Base-by-base conservation (phyloP, 1,284 basidiomycete species). In the Ustilago sp. region DNA sequence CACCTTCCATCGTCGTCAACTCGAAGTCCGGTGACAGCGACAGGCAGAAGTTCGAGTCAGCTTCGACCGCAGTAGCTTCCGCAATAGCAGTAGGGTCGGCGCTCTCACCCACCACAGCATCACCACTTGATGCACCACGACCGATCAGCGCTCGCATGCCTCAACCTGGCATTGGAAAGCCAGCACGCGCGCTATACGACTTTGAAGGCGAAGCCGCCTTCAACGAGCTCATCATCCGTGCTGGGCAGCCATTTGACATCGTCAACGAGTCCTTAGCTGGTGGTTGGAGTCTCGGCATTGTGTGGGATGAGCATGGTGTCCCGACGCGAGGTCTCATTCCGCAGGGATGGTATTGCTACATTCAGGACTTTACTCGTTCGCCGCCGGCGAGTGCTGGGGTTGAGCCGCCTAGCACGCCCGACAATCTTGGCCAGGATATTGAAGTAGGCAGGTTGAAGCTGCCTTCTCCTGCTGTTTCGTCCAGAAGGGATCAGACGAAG, bases 281-380 rank as follows among this genome's bases (percentile, higher is more conserved):
- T 8, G 81, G 81, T 5, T 83, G 81, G 81, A 80, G 80, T 68
- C 63, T 83, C 1, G 81, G 73, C 9, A 28, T 79, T 12, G 69
- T 80, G 0, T 67, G 72, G 63, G 74, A 63, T 17, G 65, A 68
- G 8, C 36, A 72, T 3, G 74, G 60, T n/a, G 41, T 68, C n/a
- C 75, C 75, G 1, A 67, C 58, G 7, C 54, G 75, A 8, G 81
- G 81, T 9, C 68, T 83, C 13, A 74, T 83, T 39, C 81, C 81
- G 2, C 63, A 67, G 45, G 81, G 81, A 0, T 83, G 78, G 75
- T 83, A 82, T 47, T 80, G 78, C 54, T 63, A 63, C 47, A 71
- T 77, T 23, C 74, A 74, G 19, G 80, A 81, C 55, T 81, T 81
- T 53, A 75, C 78, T 8, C 58, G 64, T 4, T 72, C 78, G 4